Conservation (phyloP, 2,329 filamentous ascomycete genomes). For the Ophiostoma fasciatum region DNA sequence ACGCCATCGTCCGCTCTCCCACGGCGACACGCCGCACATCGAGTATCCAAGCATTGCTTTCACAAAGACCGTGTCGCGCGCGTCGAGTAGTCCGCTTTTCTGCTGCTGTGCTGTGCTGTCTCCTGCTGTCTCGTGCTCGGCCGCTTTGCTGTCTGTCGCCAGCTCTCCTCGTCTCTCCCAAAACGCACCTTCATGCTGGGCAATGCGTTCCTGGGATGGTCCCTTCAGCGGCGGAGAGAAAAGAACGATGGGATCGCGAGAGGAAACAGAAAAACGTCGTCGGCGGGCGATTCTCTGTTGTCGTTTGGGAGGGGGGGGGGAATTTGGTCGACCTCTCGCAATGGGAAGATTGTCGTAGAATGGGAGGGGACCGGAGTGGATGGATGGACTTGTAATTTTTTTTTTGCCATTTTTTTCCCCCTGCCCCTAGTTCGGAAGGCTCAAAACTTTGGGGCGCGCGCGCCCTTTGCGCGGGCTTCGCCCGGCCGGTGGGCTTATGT, state of each 20-base stretch:
- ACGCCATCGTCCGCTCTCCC: no score
- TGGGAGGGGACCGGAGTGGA: background rate
- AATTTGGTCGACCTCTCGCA: constrained; percentile 3
- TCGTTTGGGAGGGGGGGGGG: background rate
- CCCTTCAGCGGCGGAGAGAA: constrained; percentile 5
- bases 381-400: background rate
- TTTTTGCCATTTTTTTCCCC: background rate
- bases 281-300: no score
- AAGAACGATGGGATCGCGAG: constrained; percentile 5
- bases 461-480: no score
- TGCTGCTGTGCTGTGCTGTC: background rate
- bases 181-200: constrained; percentile 13
- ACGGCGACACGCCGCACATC: no score
- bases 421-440: no score
- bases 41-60: no score
- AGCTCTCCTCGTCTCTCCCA: no score
- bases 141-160: background rate
- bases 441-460: no score
- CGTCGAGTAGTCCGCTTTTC: background rate
- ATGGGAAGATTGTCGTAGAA: background rate
- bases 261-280: constrained; percentile 5
- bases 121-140: background rate
- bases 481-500: constrained; percentile 11
- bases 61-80: background rate
- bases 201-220: constrained; percentile 3